phyloP scores from a whole-genome alignment of 2,329 filamentous ascomycete species.

The Bipolaris oryzae region DNA sequence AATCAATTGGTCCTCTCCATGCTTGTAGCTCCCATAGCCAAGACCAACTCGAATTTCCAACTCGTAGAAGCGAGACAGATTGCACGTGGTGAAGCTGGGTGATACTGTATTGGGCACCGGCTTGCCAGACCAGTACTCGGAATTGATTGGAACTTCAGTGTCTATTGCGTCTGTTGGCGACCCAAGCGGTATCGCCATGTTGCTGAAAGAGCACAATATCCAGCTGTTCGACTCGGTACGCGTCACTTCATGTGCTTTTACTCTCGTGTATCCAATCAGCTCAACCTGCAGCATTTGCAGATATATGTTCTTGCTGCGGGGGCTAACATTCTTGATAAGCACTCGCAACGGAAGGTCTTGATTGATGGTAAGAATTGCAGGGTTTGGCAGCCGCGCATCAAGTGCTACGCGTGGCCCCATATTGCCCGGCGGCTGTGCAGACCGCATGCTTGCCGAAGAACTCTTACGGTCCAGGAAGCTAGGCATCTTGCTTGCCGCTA shows the following conservation, averaged over 20 bases:
- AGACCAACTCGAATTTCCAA: constrained; percentile 82
- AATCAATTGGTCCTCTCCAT: constrained; percentile 70
- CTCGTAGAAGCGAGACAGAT: constrained; percentile 80
- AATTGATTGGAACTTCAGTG: constrained; percentile 72
- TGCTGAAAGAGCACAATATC: constrained; percentile 73
- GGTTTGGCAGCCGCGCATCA: constrained; percentile 85
- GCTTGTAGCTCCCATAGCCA: constrained; percentile 69
- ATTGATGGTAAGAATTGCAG: constrained; percentile 87
- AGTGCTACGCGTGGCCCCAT: constrained; percentile 66
- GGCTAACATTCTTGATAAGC: constrained; percentile 75
- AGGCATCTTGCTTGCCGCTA: constrained; percentile 59
- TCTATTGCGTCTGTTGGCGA: constrained; percentile 62
- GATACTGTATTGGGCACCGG: constrained; percentile 83
- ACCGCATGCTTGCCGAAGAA: constrained; percentile 24
- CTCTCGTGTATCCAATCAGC: constrained; percentile 77
- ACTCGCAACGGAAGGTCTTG: constrained; percentile 81
- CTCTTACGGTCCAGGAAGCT: constrained; percentile 62
- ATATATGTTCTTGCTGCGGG: constrained; percentile 72
- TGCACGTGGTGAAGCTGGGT: constrained; percentile 87
- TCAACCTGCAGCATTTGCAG: constrained; percentile 81
- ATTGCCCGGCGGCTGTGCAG: constrained; percentile 20
- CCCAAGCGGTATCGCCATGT: constrained; percentile 75
- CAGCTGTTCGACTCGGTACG: constrained; percentile 75
- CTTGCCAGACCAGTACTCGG: constrained; percentile 72
- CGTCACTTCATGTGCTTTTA: constrained; percentile 76